Conservation (phyloP, 116 monocot species). For the Posidonia oceanica region DNA sequence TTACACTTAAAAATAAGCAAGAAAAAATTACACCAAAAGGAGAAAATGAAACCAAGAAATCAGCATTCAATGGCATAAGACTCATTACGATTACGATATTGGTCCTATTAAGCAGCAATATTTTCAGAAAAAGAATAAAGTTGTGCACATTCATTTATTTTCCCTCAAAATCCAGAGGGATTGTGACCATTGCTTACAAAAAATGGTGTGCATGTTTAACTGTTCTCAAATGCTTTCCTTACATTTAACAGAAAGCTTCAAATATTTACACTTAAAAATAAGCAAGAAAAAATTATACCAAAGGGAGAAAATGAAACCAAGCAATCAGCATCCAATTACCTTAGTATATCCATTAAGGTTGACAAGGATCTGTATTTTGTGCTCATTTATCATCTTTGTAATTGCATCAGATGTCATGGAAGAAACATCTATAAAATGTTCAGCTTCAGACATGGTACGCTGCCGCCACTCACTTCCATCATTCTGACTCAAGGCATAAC, state of each 20-base stretch:
- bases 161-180: no score
- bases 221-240: no score
- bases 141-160: no score
- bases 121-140: no score
- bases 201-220: no score
- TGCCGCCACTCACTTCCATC: constrained; percentile 96
- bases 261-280: no score
- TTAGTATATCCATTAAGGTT: constrained; percentile 99
- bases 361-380: constrained; percentile 82
- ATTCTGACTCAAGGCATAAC: constrained; percentile 95
- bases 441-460: constrained; percentile 78
- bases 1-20: no score
- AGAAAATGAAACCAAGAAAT: background rate
- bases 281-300: background rate
- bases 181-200: no score
- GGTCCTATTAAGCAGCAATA: no score
- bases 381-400: constrained; percentile 74
- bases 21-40: background rate
- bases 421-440: constrained; percentile 85
- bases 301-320: background rate
- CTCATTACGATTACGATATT: background rate
- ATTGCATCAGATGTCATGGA: constrained; percentile 81
- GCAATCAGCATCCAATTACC: constrained; percentile 27
- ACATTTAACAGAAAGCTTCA: no score
- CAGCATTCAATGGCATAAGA: background rate